Percentiles rank a stretch among this genome's conserved stretches.
phyloP scores from a whole-genome alignment of 139 green algal species.

The Coelastrella sp. region DNA sequence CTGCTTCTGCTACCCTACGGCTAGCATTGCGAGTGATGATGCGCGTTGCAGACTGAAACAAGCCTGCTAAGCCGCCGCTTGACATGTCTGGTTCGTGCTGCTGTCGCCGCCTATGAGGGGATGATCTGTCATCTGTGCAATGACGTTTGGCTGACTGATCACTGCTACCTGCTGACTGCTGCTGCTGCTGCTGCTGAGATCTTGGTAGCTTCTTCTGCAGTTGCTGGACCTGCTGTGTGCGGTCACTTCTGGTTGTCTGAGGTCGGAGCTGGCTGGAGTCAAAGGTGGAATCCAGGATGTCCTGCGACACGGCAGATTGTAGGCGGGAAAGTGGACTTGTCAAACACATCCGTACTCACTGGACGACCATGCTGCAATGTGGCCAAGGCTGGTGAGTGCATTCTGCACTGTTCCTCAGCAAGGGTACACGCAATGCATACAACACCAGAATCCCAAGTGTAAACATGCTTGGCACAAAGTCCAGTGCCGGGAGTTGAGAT shows the following conservation, averaged over 20 bases:
- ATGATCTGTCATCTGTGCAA: background rate
- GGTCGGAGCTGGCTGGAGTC: background rate
- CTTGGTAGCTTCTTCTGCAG: background rate
- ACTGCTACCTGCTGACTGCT: background rate
- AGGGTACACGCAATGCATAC: no score
- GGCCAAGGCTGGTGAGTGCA: no score
- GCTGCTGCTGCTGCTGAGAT: conserved; percentile 10
- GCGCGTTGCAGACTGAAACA: conserved; percentile 11
- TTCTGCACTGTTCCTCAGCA: no score
- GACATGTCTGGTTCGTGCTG: background rate
- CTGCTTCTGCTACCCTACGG: conserved; percentile 6
- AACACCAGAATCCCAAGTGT: no score
- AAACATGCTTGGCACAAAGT: no score
- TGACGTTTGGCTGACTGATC: conserved; percentile 1
- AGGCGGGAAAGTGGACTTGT: no score
- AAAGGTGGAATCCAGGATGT: background rate
- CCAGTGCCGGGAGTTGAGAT: no score
- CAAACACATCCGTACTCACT: no score
- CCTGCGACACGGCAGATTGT: background rate
- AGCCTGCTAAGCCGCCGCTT: background rate
- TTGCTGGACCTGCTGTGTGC: background rate
- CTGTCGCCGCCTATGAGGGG: background rate
- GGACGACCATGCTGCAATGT: no score
- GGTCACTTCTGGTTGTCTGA: background rate
- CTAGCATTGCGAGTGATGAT: background rate